Evolutionary conservation across 2,329 filamentous ascomycete species (phyloP), one percentile per base, ranked within the genome.

Genomic region (Botrytis byssoidea): DNA sequence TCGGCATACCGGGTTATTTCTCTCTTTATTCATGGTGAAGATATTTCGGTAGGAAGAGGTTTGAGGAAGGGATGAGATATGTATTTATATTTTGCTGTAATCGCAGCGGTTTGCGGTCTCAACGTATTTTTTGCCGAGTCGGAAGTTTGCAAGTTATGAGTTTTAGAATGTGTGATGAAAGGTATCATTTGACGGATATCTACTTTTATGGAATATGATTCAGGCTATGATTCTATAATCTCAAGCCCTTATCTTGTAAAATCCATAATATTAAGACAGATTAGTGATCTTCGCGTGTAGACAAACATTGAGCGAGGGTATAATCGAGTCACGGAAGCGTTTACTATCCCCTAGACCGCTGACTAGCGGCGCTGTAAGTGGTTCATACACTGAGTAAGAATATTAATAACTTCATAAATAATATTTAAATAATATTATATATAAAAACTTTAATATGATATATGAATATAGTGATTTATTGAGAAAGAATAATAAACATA

Each of bases 1-100:
- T 69, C 67, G 69, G 57, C 46, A 69, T n/a, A 59, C 42, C 55
- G 25, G 67, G 40, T 64, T 73, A 48, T 37, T 68, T 73, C 69
- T 75, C 73, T 63, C 67, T 65, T 75, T 63, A 71, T 35, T 65
- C 35, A 72, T 44, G 57, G 63, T 35, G 59, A 67, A 65, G 72
- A 74, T 69, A 51, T 48, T 60, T 59, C 32, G 37, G 37, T 32
- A 42, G 57, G 67, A 67, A 68, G 63, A 57, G 65, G 32, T 57
- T 74, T 59, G 42, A 40, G 22, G 61, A 18, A n/a, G 59, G 25
- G 29, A 60, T 72, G 63, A 68, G 40, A 57, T 60, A 68, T 72
- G 70, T 72, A 72, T 60, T 63, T 68, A 73, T 66, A 72, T 29
- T 68, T 64, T 63, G 57, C 57, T 74, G 70, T 59, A 59, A 51